Evolutionary conservation across 306 rosid genomes (phyloP), one percentile per base, ranked within the genome.

Genomic region (Begonia loranthoides): DNA sequence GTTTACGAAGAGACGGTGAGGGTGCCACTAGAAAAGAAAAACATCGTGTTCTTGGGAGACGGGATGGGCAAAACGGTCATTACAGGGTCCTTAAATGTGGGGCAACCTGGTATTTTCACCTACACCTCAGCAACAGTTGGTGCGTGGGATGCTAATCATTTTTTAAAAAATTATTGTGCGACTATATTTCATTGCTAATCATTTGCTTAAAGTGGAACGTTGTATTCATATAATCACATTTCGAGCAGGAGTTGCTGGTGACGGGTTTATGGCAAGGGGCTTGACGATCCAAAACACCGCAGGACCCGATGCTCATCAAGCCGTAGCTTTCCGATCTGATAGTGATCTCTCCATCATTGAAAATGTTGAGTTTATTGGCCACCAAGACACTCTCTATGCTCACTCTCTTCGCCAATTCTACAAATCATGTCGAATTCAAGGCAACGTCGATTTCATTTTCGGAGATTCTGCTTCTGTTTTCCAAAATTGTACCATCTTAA

Each of bases 311-410:
- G 87, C 76, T n/a, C 92, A 80, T 61, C 97, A 90, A 61, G 97
- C 97, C 33, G 97, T 90, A 36, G 95, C 97, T 2, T 85, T 90
- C 43, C 70, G 90, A 78, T 78, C 76, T 63, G 85, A 80, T 68
- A 90, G 97, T 21, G 97, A 85, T 60, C 60, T 54, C 9, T 90
- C 90, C 0, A 57, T 79, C 0, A 59, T 90, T 3, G 82, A 90
- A 57, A 74, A 64, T 43, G 80, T 87, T 5, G 95, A 85, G 53
- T 80, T 90, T 63, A 1, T 76, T 11, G 95, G 97, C 36, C 79
- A 90, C 44, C 97, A 90, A 56, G 97, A 90, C 22, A 85, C 97
- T 2, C 78, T 90, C 9, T 90, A 90, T n/a, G 97, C 85, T 5
- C 95, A 70, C 36, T n/a, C n/a, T n/a, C n/a, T n/a, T n/a, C n/a